Evolutionary conservation across 192 early-diverging fungal species (phyloP), one percentile per base, ranked within the genome.

Genomic region (Coemansia sp.): DNA sequence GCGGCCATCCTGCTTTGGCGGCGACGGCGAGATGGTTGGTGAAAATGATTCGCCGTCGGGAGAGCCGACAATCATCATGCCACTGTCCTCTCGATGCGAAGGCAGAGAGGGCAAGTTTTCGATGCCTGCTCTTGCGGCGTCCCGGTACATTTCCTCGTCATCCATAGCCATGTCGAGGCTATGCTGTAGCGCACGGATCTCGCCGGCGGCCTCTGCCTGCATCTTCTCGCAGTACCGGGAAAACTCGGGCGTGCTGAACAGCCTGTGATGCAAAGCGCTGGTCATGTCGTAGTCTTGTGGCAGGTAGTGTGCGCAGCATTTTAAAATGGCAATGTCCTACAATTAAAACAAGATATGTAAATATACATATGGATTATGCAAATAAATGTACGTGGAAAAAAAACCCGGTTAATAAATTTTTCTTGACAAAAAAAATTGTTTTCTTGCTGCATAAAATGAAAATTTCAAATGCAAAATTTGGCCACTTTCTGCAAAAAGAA

Each of bases 191-290:
- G 39, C 20, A 9, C 60, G 58, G 34, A 81, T 62, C 39, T 81
- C 78, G 10, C 75, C 78, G 2, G 62, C 69, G 1, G 78, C 78
- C 5, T 71, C 72, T 6, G 28, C 11, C 23, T 72, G 68, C 72
- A 81, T 69, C 16, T 27, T 28, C 16, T 74, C 68, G 55, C 78
- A 81, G 28, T 56, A 81, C 0, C 54, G 55, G 11, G 55, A 35
- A 64, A 81, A 81, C 20, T 69, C 72, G 16, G 66, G 65, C 39
- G 72, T 68, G 39, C 49, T 74, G 56, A 81, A 81, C 46, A 81
- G 46, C 23, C 36, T 69, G 58, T 71, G 61, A 60, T 62, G 50
- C 11, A 81, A 61, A 22, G 67, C 70, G 36, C 62, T 68, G 18
- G 61, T 29, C 16, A 49, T 50, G 20, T 55, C 65, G 51, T 58